Conservation (phyloP, 495 filamentous ascomycete genomes). For the Lophiotrema nucula region DNA sequence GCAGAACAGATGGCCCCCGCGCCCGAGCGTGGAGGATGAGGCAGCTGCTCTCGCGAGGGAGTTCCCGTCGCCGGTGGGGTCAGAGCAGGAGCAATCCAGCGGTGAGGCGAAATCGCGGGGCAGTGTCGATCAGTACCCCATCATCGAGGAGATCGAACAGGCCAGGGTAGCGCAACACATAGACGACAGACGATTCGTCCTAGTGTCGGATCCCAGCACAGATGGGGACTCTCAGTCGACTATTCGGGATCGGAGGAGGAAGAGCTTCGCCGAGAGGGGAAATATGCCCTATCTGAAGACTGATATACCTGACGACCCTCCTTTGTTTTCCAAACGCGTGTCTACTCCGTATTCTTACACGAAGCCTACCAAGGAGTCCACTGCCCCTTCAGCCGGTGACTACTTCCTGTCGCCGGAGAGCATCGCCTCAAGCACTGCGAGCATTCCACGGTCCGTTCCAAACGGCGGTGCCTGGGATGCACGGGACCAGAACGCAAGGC, state of each 20-base stretch:
- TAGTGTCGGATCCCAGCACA: slow-evolving; percentile 28
- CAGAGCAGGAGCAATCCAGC: slow-evolving; percentile 20
- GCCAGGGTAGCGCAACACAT: slow-evolving; percentile 8
- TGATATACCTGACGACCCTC: slow-evolving; percentile 33
- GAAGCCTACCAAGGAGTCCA: slow-evolving; percentile 27
- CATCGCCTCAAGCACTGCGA: slow-evolving; percentile 23
- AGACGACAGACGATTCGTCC: slow-evolving; percentile 37
- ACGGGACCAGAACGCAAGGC: slow-evolving; percentile 28
- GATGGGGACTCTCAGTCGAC: slow-evolving; percentile 1
- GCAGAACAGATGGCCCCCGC: slow-evolving; percentile 39
- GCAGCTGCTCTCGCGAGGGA: slow-evolving; percentile 38
- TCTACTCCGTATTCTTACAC: slow-evolving; percentile 42
- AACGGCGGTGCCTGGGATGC: slow-evolving; percentile 10
- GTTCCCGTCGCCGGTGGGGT: slow-evolving; percentile 10
- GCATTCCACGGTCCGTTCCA: slow-evolving; percentile 23
- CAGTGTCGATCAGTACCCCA: slow-evolving; percentile 44
- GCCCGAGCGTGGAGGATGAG: slow-evolving; percentile 42
- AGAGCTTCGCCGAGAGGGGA: slow-evolving; percentile 30
- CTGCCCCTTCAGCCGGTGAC: slow-evolving; percentile 26
- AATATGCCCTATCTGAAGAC: slow-evolving; percentile 37
- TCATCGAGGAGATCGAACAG: slow-evolving; percentile 38
- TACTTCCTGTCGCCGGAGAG: slow-evolving; percentile 36
- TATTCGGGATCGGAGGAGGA: slow-evolving; percentile 18
- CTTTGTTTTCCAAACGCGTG: slow-evolving; percentile 33
- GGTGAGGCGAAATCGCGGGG: slow-evolving; percentile 38